Evolutionary conservation across 2,329 filamentous ascomycete species (phyloP).

Genomic region (Lachnellula cervina): DNA sequence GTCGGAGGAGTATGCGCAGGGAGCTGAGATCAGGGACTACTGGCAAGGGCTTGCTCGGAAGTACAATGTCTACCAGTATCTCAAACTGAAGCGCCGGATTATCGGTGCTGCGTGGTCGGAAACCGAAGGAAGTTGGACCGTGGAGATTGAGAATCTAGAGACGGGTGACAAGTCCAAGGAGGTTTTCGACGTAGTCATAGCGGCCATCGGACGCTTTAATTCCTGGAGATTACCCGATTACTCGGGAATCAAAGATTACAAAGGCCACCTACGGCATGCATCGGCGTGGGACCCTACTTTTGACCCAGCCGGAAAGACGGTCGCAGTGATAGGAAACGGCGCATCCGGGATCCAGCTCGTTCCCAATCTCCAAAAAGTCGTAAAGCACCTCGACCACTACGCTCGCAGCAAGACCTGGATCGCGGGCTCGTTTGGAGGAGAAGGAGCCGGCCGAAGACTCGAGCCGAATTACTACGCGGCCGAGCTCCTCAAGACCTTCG

Average conservation of each 20-base stretch:
- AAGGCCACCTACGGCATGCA: slow-evolving; percentile 52
- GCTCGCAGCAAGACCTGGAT: slow-evolving; percentile 58
- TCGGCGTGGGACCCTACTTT: slow-evolving; percentile 54
- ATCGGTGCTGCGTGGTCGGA: slow-evolving; percentile 48
- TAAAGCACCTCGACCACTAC: slow-evolving; percentile 28
- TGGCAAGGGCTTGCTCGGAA: slow-evolving; percentile 58
- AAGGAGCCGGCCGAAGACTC: slow-evolving; percentile 19
- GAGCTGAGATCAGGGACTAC: slow-evolving; percentile 62
- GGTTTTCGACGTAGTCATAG: slow-evolving; percentile 55
- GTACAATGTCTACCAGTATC: slow-evolving; percentile 55
- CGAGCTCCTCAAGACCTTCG: slow-evolving; percentile 52
- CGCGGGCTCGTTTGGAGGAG: slow-evolving; percentile 37
- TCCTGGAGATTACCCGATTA: slow-evolving; percentile 59
- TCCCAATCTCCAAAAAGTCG: slow-evolving; percentile 35
- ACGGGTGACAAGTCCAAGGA: slow-evolving; percentile 37
- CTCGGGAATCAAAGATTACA: slow-evolving; percentile 44
- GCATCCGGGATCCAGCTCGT: slow-evolving; percentile 49
- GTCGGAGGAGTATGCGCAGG: slow-evolving; percentile 61
- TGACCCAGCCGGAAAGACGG: slow-evolving; percentile 41
- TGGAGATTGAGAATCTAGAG: slow-evolving; percentile 34
- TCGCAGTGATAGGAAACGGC: slow-evolving; percentile 47
- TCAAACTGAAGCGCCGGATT: slow-evolving; percentile 51
- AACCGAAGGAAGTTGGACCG: slow-evolving; percentile 46
- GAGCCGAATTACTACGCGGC: slow-evolving; percentile 50
- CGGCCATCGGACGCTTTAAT: slow-evolving; percentile 62